Evolutionary conservation across 2,329 filamentous ascomycete genomes (phyloP), one percentile per base, ranked within the genome.

Genomic region (Fusarium xylarioides): DNA sequence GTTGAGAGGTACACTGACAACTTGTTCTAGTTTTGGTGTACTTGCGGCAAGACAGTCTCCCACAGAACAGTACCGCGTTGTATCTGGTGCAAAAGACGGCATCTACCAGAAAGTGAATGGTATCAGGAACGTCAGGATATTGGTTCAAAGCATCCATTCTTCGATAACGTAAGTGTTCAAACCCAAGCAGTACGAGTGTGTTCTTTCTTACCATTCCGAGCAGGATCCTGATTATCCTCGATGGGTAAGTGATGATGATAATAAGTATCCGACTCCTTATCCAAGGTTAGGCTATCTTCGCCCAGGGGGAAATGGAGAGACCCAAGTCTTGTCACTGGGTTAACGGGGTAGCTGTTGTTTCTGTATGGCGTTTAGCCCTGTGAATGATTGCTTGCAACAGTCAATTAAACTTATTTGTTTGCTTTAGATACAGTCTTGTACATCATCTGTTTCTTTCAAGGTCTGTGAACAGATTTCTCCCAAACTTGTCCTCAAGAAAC

Each of bases 31-130:
- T 44, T 70, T 18, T 75, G 70, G 73, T 76, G 73, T 23, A 54
- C 30, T 0, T 75, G 73, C 18, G 73, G 64, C 3, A 70, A 35
- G 4, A 44, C 26, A 0, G 59, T 74, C 7, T 21, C 52, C 0
- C 37, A 64, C 2, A 38, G 21, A 7, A 63, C 62, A 2, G 18
- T 52, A 0, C 34, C 63, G 0, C 57, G 73, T 11, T 76, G 73
- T 7, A 74, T 53, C 4, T 74, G 68, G 73, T 76, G 73, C 18
- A 74, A 47, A 40, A 58, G 73, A 4, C 61, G 70, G 1, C 73
- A 75, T 26, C 18, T 67, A 0, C 61, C 58, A 34, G 67, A 75
- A 16, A 16, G 11, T 1, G 44, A 75, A 28, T 75, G 73, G 73
- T 11, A 23, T 4, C 10, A 35, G 0, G 67, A 70, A 11, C 50